Evolutionary conservation across 106 monocot genomes (phyloP).

Genomic region (Acorus calamus): DNA sequence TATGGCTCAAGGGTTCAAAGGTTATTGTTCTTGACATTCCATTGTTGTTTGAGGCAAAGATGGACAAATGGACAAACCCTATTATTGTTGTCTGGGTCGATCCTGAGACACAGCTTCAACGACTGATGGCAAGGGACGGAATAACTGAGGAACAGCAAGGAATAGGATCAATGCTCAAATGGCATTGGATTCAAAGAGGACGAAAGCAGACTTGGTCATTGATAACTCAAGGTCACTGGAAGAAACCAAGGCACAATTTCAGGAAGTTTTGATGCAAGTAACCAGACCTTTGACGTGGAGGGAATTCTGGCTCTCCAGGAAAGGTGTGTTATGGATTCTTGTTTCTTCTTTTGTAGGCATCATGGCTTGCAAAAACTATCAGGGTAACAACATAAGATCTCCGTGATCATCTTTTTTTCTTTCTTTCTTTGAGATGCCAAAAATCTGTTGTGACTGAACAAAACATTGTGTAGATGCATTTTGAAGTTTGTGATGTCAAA

Average conservation of each 20-base stretch:
- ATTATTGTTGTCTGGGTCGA: slow-evolving; percentile 89
- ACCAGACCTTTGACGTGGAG: slow-evolving; percentile 52
- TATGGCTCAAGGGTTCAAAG: slow-evolving; percentile 71
- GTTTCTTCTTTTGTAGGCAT: slow-evolving; percentile 25
- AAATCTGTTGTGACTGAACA: too few relatives aligned
- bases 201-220: slow-evolving; percentile 66
- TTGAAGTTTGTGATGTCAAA: too few relatives aligned
- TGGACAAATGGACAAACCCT: slow-evolving; percentile 62
- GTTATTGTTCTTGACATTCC: slow-evolving; percentile 88
- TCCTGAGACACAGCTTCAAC: slow-evolving; percentile 57
- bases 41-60: slow-evolving; percentile 74
- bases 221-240: slow-evolving; percentile 81
- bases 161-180: slow-evolving; percentile 67
- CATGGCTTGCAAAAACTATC: slow-evolving; percentile 2
- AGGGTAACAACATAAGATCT: too few relatives aligned
- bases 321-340: slow-evolving; percentile 47
- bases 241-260: slow-evolving; percentile 57
- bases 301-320: slow-evolving; percentile 49
- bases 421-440: too few relatives aligned
- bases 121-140: slow-evolving; percentile 65
- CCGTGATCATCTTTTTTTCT: too few relatives aligned
- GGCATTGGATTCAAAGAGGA: slow-evolving; percentile 61
- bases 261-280: slow-evolving; percentile 37
- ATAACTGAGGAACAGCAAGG: slow-evolving; percentile 68
- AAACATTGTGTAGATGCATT: too few relatives aligned